Conservation (phyloP, 495 filamentous ascomycete genomes). For the Aspergillus ostianus region DNA sequence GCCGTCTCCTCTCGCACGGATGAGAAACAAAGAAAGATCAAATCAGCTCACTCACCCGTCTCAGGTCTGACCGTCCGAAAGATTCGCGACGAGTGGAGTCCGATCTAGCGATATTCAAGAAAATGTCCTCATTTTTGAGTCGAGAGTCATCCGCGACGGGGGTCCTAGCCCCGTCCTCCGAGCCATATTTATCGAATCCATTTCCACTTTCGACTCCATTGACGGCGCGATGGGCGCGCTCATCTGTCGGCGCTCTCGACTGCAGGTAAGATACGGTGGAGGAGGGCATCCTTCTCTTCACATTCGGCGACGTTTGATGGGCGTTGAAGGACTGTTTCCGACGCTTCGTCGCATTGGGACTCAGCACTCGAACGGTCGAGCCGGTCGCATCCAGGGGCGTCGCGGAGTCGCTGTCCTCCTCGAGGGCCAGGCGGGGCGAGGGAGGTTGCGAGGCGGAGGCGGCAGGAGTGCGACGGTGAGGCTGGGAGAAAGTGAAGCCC, state of each 20-base stretch:
- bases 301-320: constrained; percentile 26
- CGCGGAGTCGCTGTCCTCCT: constrained; percentile 18
- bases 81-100: constrained; percentile 49
- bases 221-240: constrained; percentile 26
- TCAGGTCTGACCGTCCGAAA: constrained; percentile 45
- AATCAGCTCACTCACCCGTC: constrained; percentile 43
- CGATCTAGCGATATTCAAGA: constrained; percentile 60
- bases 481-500: constrained; percentile 17
- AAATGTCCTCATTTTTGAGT: constrained; percentile 57
- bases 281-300: constrained; percentile 30
- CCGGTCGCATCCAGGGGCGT: constrained; percentile 14
- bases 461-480: constrained; percentile 1
- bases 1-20: not conserved
- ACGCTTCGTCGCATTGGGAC: constrained; percentile 36
- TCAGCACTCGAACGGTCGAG: constrained; percentile 19
- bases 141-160: constrained; percentile 32
- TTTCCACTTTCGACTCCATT: constrained; percentile 4
- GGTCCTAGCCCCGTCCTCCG: constrained; percentile 22
- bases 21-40: not conserved
- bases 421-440: constrained; percentile 10
- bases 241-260: constrained; percentile 31
- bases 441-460: constrained; percentile 10
- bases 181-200: constrained; percentile 22
- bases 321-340: constrained; percentile 26
- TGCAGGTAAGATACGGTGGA: constrained; percentile 22